Evolutionary conservation across 495 filamentous ascomycete species (phyloP).

Genomic region (Aspergillus bertholletiae): DNA sequence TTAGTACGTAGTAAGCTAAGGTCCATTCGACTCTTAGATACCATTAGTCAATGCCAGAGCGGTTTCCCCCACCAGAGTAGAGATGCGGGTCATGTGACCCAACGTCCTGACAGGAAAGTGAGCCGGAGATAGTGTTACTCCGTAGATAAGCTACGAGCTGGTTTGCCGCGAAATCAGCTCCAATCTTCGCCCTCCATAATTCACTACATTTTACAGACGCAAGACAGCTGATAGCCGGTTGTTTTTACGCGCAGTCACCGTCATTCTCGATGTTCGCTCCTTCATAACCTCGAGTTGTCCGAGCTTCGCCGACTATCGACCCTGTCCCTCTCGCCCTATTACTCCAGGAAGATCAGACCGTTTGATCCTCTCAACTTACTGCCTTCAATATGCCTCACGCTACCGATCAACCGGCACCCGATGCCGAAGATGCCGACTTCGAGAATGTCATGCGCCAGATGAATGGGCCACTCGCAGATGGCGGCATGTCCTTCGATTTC

Average conservation of each 20-base stretch:
- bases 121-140: no score
- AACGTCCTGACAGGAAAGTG: no score
- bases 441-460: slow-evolving; percentile 50
- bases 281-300: background rate
- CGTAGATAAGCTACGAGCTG: no score
- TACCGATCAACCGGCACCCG: slow-evolving; percentile 26
- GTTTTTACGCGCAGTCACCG: background rate
- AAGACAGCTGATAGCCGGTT: background rate
- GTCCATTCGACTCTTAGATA: no score
- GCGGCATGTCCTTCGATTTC: slow-evolving; percentile 40
- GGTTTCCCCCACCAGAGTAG: no score
- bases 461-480: slow-evolving; percentile 35
- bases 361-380: background rate
- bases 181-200: background rate
- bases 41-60: no score
- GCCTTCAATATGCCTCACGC: slow-evolving; percentile 46
- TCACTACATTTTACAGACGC: background rate
- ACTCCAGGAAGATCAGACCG: background rate
- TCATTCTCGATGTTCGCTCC: slow-evolving; percentile 1
- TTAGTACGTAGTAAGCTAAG: no score
- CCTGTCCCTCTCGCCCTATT: background rate
- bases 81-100: no score
- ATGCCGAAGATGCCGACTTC: slow-evolving; percentile 43
- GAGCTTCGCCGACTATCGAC: background rate
- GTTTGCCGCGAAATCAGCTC: no score